Percentiles rank a stretch among this genome's conserved stretches.
Conservation (phyloP, 2,329 filamentous ascomycete genomes). For the Paracoccidioides lutzii region DNA sequence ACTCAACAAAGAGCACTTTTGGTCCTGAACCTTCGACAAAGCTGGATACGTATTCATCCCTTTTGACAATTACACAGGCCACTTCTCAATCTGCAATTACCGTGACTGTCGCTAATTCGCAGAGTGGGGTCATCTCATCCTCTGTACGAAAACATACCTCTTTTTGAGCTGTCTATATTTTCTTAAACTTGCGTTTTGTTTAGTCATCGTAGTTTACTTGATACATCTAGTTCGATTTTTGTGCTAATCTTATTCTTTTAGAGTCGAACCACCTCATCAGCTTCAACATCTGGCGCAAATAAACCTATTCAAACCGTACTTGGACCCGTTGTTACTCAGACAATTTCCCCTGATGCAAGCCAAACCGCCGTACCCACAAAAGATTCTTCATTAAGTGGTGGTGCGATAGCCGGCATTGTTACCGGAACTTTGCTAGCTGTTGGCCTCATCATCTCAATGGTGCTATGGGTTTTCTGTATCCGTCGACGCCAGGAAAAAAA, state of each 20-base stretch:
- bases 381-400: constrained; percentile 24
- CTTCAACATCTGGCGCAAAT: constrained; percentile 5
- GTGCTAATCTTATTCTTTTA: constrained; percentile 3
- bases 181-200: not conserved
- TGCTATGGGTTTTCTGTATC: constrained; percentile 28
- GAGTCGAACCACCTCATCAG: constrained; percentile 7
- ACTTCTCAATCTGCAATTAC: constrained; percentile 7
- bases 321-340: constrained; percentile 14
- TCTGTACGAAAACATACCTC: constrained; percentile 11
- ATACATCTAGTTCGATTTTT: not conserved
- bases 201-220: not conserved
- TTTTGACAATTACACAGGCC: constrained; percentile 10
- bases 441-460: constrained; percentile 25
- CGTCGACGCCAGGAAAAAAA: constrained; percentile 20
- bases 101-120: constrained; percentile 12
- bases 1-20: not conserved
- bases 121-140: constrained; percentile 10
- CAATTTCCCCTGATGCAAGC: constrained; percentile 10
- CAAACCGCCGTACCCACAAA: constrained; percentile 9
- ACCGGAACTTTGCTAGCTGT: constrained; percentile 29
- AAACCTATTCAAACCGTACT: constrained; percentile 9
- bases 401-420: constrained; percentile 33
- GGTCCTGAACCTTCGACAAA: not conserved
- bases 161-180: constrained; percentile 2
- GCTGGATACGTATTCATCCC: not conserved